Conservation (phyloP, 1,284 basidiomycete genomes). For the Cutaneotrichosporon cavernicola region DNA sequence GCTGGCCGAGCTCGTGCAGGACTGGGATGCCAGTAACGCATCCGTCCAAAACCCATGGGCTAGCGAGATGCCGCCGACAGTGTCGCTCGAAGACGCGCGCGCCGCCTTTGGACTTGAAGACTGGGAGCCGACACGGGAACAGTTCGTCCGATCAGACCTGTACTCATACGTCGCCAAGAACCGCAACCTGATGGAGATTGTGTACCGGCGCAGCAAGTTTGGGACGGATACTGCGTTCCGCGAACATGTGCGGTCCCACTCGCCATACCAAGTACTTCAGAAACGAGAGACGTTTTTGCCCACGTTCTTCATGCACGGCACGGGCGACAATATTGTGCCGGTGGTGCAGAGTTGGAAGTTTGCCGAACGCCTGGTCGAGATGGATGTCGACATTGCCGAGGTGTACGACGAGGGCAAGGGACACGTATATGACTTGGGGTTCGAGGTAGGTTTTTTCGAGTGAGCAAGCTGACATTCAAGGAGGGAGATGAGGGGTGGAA, state of each 20-base stretch:
- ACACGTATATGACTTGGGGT: conserved; percentile 32
- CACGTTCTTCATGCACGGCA: conserved; percentile 37
- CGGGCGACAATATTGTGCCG: conserved; percentile 28
- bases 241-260: conserved; percentile 15
- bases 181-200: conserved; percentile 17
- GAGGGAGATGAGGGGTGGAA: conserved; percentile 32
- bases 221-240: conserved; percentile 18
- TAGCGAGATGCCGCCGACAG: conserved; percentile 18
- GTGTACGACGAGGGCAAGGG: conserved; percentile 25
- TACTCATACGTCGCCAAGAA: conserved; percentile 19
- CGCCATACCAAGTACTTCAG: conserved; percentile 22
- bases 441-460: conserved; percentile 27
- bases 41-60: conserved; percentile 18
- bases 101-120: conserved; percentile 15
- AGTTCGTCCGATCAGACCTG: conserved; percentile 15
- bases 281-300: conserved; percentile 27
- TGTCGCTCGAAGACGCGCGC: conserved; percentile 15
- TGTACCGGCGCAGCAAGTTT: conserved; percentile 26
- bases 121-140: conserved; percentile 9
- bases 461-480: conserved; percentile 12
- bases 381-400: conserved; percentile 22
- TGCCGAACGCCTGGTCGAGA: conserved; percentile 22
- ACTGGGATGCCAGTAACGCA: conserved; percentile 9
- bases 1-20: conserved; percentile 6
- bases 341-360: conserved; percentile 26